Evolutionary conservation across 148 eudicot species (phyloP), one percentile per base, ranked within the genome.

Genomic region (Heliamphora exappendiculata): DNA sequence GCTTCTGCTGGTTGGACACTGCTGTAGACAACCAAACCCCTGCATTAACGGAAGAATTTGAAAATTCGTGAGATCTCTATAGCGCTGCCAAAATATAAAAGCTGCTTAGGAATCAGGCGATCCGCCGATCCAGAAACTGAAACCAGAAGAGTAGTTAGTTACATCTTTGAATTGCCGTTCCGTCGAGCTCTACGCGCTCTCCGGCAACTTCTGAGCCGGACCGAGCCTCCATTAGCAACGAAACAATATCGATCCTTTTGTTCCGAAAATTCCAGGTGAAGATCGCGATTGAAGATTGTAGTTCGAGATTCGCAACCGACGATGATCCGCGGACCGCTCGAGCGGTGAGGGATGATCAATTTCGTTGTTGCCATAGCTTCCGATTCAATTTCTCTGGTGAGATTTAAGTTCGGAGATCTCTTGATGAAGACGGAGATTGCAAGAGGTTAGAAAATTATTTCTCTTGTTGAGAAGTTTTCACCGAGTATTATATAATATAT

Each of bases 1-100:
- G 11, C 31, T n/a, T 37, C 68, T 74, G 77, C 68, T 74, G 77
- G 55, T 29, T 16, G 34, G 7, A 74, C 5, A 44, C 53, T 33
- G 44, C 2, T 36, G 29, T 28, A 29, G 68, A 60, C 77, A 31
- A 13, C 42, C 29, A 59, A 44, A 19, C 14, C 77, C 67, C 77
- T 74, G 77, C 75, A 57, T 39, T 16, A 54, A 72, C 3, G 4
- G 14, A 66, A 22, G 1, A 66, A 65, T 16, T 3, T 3, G 69
- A 65, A 36, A 19, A 19, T 6, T n/a, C n/a, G n/a, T n/a, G n/a
- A n/a, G n/a, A n/a, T n/a, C n/a, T n/a, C n/a, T n/a, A n/a, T n/a
- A n/a, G n/a, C n/a, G 5, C 59, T 54, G 26, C 59, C 28, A 55
- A 55, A 57, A 49, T 3, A 9, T 4, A 6, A 49, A 3, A 14